Evolutionary conservation across 352 stramenopile genomes (phyloP).

Genomic region (Pythium myriotylum): DNA sequence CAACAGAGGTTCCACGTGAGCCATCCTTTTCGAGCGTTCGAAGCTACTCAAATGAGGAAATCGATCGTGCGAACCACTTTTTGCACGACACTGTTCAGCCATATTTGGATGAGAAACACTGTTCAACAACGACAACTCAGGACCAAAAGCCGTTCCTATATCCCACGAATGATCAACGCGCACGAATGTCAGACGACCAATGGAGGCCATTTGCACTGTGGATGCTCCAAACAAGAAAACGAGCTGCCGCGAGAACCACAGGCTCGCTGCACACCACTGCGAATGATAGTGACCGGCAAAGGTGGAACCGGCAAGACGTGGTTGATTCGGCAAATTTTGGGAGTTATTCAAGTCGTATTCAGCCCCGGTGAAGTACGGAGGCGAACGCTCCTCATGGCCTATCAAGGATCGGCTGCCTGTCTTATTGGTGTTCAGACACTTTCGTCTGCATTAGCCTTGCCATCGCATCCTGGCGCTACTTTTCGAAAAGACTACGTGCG

Average conservation of each 20-base stretch:
- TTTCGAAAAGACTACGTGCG: neutral
- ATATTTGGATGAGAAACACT: neutral
- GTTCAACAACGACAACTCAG: neutral
- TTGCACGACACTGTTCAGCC: slow-evolving; percentile 5
- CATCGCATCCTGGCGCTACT: neutral
- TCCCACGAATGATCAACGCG: neutral
- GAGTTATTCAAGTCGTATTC: slow-evolving; percentile 3
- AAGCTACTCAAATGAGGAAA: neutral
- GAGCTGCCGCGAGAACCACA: too few species aligned
- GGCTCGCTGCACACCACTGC: neutral
- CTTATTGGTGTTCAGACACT: slow-evolving; percentile 9
- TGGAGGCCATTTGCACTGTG: slow-evolving; percentile 8
- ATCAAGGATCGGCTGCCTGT: slow-evolving; percentile 2
- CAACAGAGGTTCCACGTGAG: too few species aligned
- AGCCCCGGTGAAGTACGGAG: neutral
- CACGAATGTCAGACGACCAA: slow-evolving; percentile 5
- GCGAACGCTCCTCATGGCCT: neutral
- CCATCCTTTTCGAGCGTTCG: too few species aligned
- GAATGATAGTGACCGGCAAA: neutral
- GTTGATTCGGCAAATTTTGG: slow-evolving; percentile 11
- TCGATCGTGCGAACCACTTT: neutral
- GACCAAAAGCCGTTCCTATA: neutral
- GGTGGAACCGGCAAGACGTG: slow-evolving; percentile 2
- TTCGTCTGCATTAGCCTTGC: neutral
- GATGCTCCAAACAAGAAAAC: neutral